phyloP scores from a whole-genome alignment of 257 asterid species.

The Gentiana macrophylla region DNA sequence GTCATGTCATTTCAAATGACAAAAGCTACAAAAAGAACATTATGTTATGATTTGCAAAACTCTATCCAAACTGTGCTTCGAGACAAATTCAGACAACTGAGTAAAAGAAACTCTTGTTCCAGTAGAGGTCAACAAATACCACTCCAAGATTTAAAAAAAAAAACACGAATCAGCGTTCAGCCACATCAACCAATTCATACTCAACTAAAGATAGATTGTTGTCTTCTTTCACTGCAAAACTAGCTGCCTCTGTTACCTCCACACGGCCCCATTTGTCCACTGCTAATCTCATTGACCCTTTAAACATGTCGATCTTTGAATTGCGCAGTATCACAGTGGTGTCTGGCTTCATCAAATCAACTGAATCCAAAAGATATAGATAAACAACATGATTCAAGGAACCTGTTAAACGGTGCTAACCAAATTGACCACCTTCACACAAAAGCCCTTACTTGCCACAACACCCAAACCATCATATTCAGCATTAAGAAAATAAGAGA shows the following conservation, averaged over 20 bases:
- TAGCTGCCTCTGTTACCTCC: conserved; percentile 30
- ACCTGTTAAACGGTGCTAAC: not conserved
- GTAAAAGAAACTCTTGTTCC: not conserved
- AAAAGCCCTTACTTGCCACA: too few relatives aligned
- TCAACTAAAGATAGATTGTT: conserved; percentile 29
- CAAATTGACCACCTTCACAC: too few relatives aligned
- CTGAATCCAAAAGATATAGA: conserved; percentile 9
- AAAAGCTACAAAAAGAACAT: too few relatives aligned
- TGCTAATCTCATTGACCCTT: conserved; percentile 37
- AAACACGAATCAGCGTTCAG: conserved; percentile 10
- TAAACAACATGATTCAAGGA: not conserved
- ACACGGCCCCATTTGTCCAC: conserved; percentile 42
- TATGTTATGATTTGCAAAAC: too few relatives aligned
- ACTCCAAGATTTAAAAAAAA: not conserved
- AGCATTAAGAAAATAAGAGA: too few relatives aligned
- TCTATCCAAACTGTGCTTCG: not conserved
- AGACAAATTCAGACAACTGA: conserved; percentile 4
- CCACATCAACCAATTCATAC: conserved; percentile 32
- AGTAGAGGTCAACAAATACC: too few relatives aligned
- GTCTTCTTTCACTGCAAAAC: conserved; percentile 23
- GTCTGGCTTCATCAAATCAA: conserved; percentile 29
- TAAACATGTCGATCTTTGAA: conserved; percentile 37
- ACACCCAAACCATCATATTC: too few relatives aligned
- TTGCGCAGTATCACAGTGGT: conserved; percentile 27
- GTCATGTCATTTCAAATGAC: too few relatives aligned